Evolutionary conservation across 768 basidiomycete species (phyloP).

Genomic region (Tulasnella sp.): DNA sequence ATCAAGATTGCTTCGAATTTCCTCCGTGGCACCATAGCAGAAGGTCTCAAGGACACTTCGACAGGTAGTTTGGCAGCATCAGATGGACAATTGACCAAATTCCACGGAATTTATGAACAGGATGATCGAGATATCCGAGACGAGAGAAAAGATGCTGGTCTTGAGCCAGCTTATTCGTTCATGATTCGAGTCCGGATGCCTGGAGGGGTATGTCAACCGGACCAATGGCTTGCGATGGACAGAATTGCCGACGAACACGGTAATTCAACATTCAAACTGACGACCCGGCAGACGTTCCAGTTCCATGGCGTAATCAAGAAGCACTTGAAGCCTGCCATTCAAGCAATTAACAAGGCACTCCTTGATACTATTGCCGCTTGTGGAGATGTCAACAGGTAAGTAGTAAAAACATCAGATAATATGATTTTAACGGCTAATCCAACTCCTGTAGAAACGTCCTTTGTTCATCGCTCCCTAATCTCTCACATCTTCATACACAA

Average conservation of each 20-base stretch:
- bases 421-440: background rate
- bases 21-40: constrained; percentile 86
- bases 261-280: constrained; percentile 89
- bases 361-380: constrained; percentile 96
- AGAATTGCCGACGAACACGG: constrained; percentile 94
- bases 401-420: constrained; percentile 13
- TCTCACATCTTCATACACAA: constrained; percentile 73
- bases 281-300: constrained; percentile 96
- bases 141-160: constrained; percentile 80
- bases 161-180: constrained; percentile 92
- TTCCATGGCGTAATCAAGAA: constrained; percentile 98
- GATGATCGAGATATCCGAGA: constrained; percentile 98
- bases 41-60: constrained; percentile 72
- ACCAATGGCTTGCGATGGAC: constrained; percentile 93
- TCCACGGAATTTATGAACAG: constrained; percentile 93
- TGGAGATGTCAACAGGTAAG: constrained; percentile 89
- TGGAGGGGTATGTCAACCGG: constrained; percentile 81
- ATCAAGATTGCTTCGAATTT: constrained; percentile 95
- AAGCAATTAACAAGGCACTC: constrained; percentile 81
- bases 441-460: constrained; percentile 58
- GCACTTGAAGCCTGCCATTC: constrained; percentile 91
- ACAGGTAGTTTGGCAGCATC: constrained; percentile 86
- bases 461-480: constrained; percentile 77
- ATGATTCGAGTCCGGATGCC: constrained; percentile 98
- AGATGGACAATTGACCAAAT: constrained; percentile 94